Evolutionary conservation across 75 land plant species (phyloP).

Genomic region (Pinus taeda): DNA sequence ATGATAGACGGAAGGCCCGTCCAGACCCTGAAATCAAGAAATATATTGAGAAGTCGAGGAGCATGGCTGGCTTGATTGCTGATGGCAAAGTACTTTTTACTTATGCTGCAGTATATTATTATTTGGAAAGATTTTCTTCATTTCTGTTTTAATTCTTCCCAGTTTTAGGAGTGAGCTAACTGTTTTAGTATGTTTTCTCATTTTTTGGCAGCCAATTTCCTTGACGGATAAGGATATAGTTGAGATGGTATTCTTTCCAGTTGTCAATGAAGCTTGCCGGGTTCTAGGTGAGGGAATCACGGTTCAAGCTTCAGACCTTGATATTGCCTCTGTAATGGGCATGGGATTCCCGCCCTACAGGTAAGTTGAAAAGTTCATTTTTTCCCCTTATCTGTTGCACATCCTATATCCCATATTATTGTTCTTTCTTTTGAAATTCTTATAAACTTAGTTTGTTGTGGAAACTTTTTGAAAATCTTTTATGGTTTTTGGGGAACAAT

Average conservation of each 20-base stretch:
- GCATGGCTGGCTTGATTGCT: constrained; percentile 41
- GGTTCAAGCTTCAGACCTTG: constrained; percentile 82
- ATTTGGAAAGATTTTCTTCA: background rate
- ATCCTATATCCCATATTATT: background rate
- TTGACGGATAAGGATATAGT: constrained; percentile 78
- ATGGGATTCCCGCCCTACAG: constrained; percentile 96
- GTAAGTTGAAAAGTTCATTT: constrained; percentile 21
- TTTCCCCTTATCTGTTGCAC: constrained; percentile 7
- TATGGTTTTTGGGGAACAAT: background rate
- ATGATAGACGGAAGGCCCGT: constrained; percentile 59
- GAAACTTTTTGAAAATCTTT: background rate
- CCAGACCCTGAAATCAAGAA: constrained; percentile 71
- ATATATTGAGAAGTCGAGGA: constrained; percentile 65
- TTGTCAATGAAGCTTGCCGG: constrained; percentile 93
- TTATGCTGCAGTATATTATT: background rate
- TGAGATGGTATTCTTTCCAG: constrained; percentile 95
- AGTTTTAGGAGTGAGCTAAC: background rate
- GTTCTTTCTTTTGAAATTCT: background rate
- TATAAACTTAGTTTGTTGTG: background rate
- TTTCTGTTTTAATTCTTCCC: background rate
- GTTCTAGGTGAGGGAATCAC: constrained; percentile 81
- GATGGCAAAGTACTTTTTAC: constrained; percentile 56
- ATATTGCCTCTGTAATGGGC: constrained; percentile 76
- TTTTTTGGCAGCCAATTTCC: constrained; percentile 34
- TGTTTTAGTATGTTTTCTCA: background rate